phyloP scores from a whole-genome alignment of 2,329 filamentous ascomycete genomes.

The Arthrobotrys musiformis region DNA sequence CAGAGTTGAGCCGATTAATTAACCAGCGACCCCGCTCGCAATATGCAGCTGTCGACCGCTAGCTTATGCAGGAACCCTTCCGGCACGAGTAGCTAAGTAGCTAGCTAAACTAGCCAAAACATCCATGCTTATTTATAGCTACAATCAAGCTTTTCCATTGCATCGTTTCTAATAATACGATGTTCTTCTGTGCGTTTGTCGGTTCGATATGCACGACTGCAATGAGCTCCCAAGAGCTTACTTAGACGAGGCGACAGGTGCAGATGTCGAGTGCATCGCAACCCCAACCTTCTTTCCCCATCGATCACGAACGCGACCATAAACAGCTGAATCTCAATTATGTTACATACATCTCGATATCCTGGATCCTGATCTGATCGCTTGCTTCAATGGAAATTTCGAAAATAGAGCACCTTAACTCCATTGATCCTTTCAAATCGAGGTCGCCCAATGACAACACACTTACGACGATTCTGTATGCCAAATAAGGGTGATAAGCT shows the following conservation, averaged over 20 bases:
- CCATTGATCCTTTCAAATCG: conserved; percentile 4
- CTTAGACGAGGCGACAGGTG: neutral
- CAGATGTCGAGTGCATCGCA: neutral
- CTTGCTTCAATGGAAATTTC: conserved; percentile 20
- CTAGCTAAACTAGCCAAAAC: neutral
- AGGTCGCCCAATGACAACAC: neutral
- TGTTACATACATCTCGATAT: conserved; percentile 6
- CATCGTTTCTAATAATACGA: conserved; percentile 39
- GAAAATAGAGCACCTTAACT: conserved; percentile 18
- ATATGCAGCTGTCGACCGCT: conserved; percentile 43
- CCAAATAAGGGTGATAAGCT: conserved; percentile 12
- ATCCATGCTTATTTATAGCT: conserved; percentile 32
- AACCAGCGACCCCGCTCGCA: conserved; percentile 15
- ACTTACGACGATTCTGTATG: neutral
- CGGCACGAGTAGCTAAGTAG: conserved; percentile 30
- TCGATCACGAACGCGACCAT: neutral
- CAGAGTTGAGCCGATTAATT: conserved; percentile 4
- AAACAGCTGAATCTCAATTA: neutral
- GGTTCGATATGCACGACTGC: conserved; percentile 12
- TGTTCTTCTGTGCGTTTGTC: conserved; percentile 11
- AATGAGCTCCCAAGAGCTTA: conserved; percentile 7
- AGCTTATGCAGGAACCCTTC: conserved; percentile 55
- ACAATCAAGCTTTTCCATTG: conserved; percentile 44
- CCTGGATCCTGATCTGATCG: neutral
- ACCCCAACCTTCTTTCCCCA: neutral